Evolutionary conservation across 2,329 filamentous ascomycete genomes (phyloP).

Genomic region (Fusarium sp.): DNA sequence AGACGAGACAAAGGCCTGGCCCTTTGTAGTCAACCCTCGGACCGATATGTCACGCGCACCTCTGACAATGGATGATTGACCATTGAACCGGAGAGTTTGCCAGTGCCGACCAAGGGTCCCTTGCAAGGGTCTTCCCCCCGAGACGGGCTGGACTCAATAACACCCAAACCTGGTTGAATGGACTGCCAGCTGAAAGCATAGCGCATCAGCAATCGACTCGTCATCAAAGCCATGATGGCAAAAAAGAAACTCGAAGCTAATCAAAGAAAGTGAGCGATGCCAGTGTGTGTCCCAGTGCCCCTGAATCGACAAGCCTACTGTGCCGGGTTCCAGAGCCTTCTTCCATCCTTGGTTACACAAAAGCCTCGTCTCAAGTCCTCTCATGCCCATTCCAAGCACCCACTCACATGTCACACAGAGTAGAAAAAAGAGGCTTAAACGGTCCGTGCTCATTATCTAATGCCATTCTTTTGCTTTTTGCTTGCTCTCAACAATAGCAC

Average conservation of each 20-base stretch:
- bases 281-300: constrained; percentile 5
- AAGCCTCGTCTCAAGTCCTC: constrained; percentile 27
- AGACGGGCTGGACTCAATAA: not conserved
- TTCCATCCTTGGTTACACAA: constrained; percentile 19
- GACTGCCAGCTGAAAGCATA: not conserved
- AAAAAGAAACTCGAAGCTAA: too few species aligned
- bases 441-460: not conserved
- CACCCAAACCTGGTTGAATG: not conserved
- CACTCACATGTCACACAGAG: constrained; percentile 9
- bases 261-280: not conserved
- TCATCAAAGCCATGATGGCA: not conserved
- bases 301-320: constrained; percentile 10
- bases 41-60: not conserved
- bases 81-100: not conserved
- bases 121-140: not conserved
- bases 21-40: not conserved
- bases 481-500: not conserved
- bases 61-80: not conserved
- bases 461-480: not conserved
- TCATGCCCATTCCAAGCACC: constrained; percentile 24
- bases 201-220: not conserved
- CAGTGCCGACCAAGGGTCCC: not conserved
- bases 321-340: constrained; percentile 29
- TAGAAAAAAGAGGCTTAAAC: constrained; percentile 4
- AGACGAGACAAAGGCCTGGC: not conserved